Evolutionary conservation across 257 asterid genomes (phyloP), one percentile per base, ranked within the genome.

Genomic region (Mentha longifolia): DNA sequence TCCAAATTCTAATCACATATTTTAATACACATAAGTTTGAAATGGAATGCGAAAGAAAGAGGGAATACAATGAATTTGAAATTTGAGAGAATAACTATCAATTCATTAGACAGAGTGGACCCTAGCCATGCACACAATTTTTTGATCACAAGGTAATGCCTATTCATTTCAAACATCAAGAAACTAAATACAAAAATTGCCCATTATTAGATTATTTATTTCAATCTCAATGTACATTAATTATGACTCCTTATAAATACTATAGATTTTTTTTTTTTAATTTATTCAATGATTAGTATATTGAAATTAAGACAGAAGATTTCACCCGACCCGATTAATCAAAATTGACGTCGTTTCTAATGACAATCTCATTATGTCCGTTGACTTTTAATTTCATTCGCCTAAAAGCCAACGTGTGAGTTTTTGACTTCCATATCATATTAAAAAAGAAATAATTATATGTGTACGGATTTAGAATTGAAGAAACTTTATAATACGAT

Each of bases 401-500:
- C 51, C 14, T 30, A 66, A 77, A 17, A 52, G 65, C 3, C 65
- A 59, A 33, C 42, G 64, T 11, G 56, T 25, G 59, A 16, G 59
- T 8, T 37, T 61, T 67, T 61, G 72, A 52, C 78, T 52, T 70
- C n/a, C 47, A 11, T 28, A 45, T 71, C 17, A 42, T 46, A 12
- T 41, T 15, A 3, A 70, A 33, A 20, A 31, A 33, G 5, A 33
- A 0, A 4, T 52, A 52, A 9, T 6, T 7, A 13, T 9, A 61
- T 20, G 3, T 25, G 14, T 54, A 15, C 9, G 30, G 39, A 4
- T 57, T 39, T 58, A 33, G 14, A 49, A 43, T 1, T 2, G 13
- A 17, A 63, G 61, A n/a, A n/a, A n/a, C 76, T 72, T 77, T 9
- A 78, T 41, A 74, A 52, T 43, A 65, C 76, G 45, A 22, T 47